Percentiles rank a stretch among this genome's conserved stretches.
phyloP scores from a whole-genome alignment of 495 filamentous ascomycete species.

The Aspergillus wentii region DNA sequence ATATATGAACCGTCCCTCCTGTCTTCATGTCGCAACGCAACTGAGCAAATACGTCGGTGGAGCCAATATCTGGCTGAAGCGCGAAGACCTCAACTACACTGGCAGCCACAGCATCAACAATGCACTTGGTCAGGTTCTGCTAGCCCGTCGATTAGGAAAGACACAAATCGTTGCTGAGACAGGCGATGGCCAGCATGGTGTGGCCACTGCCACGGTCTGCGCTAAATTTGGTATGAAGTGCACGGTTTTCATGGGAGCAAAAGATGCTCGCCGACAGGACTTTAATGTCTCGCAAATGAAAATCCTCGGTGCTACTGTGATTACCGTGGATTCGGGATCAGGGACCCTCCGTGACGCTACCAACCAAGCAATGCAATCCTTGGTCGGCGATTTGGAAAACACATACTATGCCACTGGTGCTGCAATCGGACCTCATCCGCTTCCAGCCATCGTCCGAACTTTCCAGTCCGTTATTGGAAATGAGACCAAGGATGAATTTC shows the following conservation, averaged over 20 bases:
- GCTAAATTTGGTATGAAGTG: constrained; percentile 96
- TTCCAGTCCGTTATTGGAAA: constrained; percentile 93
- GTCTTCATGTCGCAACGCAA: constrained; percentile 75
- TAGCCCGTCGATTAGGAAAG: constrained; percentile 82
- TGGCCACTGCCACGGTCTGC: constrained; percentile 91
- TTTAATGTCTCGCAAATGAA: constrained; percentile 96
- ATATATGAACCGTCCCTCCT: constrained; percentile 83
- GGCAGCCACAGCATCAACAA: constrained; percentile 97
- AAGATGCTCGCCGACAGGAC: constrained; percentile 92
- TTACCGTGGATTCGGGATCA: constrained; percentile 83
- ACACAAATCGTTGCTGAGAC: constrained; percentile 95
- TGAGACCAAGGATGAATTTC: constrained; percentile 79
- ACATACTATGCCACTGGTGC: constrained; percentile 97
- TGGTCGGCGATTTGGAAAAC: constrained; percentile 83
- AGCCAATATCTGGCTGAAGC: constrained; percentile 93
- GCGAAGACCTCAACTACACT: constrained; percentile 88
- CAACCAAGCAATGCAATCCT: constrained; percentile 87
- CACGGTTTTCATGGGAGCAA: constrained; percentile 93
- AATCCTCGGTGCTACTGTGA: constrained; percentile 81
- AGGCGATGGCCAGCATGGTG: constrained; percentile 95
- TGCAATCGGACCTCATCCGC: constrained; percentile 92
- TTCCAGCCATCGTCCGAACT: constrained; percentile 93
- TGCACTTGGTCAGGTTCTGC: constrained; percentile 81
- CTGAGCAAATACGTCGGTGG: constrained; percentile 77
- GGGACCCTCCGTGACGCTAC: constrained; percentile 87